A percentile compares a stretch with the other conserved stretches of the same genome.
phyloP scores from a whole-genome alignment of 129 eudicot genomes.

The Arctium minus region DNA sequence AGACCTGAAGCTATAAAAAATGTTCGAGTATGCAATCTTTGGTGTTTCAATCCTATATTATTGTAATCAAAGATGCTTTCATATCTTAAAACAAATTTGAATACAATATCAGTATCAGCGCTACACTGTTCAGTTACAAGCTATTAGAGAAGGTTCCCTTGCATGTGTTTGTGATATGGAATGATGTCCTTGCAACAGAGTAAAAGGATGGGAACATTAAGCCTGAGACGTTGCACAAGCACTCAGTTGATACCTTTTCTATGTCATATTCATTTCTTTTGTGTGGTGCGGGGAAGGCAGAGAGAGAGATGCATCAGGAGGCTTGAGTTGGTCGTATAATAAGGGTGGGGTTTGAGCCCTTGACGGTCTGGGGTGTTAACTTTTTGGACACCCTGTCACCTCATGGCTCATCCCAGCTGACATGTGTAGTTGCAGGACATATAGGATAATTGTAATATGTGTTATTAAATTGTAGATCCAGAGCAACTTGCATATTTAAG shows the following conservation, averaged over 20 bases:
- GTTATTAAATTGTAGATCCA: too few relatives aligned
- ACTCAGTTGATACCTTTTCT: too few relatives aligned
- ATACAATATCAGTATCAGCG: background rate
- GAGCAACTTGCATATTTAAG: background rate
- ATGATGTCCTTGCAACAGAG: background rate
- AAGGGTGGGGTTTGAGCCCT: too few relatives aligned
- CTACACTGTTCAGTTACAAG: background rate
- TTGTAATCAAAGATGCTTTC: background rate
- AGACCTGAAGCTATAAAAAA: too few relatives aligned
- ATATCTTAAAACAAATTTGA: background rate
- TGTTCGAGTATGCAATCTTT: too few relatives aligned
- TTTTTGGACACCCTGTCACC: background rate
- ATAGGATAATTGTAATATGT: background rate
- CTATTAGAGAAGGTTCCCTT: background rate
- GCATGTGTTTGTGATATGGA: background rate
- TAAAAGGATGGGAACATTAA: background rate
- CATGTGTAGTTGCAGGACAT: background rate
- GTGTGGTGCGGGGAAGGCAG: too few relatives aligned
- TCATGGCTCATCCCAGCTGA: too few relatives aligned
- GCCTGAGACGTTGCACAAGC: too few relatives aligned
- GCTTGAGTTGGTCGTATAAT: too few relatives aligned
- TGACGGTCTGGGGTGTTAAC: too few relatives aligned
- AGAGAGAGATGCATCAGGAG: too few relatives aligned
- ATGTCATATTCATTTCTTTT: too few relatives aligned
- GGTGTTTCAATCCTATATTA: background rate